Evolutionary conservation across 495 filamentous ascomycete genomes (phyloP).

Genomic region (Lepraria neglecta): DNA sequence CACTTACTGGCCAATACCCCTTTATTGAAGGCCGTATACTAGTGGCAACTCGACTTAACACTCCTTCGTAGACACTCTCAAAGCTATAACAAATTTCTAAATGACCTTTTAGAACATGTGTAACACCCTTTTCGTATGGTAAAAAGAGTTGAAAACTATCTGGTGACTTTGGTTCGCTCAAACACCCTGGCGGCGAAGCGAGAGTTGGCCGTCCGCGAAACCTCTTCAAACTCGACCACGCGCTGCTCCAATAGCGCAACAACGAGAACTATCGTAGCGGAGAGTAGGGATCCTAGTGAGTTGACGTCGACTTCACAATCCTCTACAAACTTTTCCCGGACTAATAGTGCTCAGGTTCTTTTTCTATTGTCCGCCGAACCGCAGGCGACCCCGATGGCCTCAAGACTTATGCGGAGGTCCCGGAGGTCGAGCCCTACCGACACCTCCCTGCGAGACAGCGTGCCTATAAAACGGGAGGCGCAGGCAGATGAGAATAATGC

Average conservation of each 20-base stretch:
- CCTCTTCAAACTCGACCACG: slow-evolving; percentile 9
- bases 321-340: not conserved
- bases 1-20: slow-evolving; percentile 1
- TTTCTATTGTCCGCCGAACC: slow-evolving; percentile 30
- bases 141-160: not conserved
- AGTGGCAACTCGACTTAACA: not conserved
- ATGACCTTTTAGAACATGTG: too few relatives aligned
- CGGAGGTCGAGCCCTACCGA: slow-evolving; percentile 51
- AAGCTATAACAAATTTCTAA: too few relatives aligned
- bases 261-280: not conserved
- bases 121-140: not conserved
- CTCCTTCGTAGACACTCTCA: not conserved
- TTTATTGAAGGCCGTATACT: not conserved
- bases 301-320: not conserved
- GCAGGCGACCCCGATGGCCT: slow-evolving; percentile 42
- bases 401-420: slow-evolving; percentile 28
- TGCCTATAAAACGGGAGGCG: slow-evolving; percentile 27
- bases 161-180: slow-evolving; percentile 3
- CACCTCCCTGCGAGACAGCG: slow-evolving; percentile 34
- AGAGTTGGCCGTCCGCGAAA: slow-evolving; percentile 10
- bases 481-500: slow-evolving; percentile 29
- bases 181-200: slow-evolving; percentile 9
- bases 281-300: slow-evolving; percentile 7
- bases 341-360: slow-evolving; percentile 20
- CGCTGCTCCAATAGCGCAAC: slow-evolving; percentile 6